Base-by-base conservation (phyloP, 2,329 filamentous ascomycete genomes). In the Sarocladiaceae sp. region DNA sequence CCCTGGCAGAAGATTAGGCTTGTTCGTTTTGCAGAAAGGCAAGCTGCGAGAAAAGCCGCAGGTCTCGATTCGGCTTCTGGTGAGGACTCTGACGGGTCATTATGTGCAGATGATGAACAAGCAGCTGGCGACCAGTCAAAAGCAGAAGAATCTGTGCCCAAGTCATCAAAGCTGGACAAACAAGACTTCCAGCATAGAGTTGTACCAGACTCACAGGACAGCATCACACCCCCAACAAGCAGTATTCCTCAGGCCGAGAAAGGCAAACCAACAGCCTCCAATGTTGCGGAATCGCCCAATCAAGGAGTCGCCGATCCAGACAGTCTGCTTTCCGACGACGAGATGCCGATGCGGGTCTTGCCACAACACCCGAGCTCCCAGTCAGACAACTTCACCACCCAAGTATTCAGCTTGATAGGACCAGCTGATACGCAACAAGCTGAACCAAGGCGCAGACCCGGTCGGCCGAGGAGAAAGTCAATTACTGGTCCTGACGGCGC, bases 161-260 rank as follows among this genome's bases (percentile, higher is more conserved):
- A n/a, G 15, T 20, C 23, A 5, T 4, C 20, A 29, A 26, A 31
- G 26, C n/a, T n/a, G n/a, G n/a, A n/a, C n/a, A n/a, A n/a, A n/a
- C n/a, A n/a, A n/a, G n/a, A n/a, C n/a, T n/a, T n/a, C n/a, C n/a
- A n/a, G n/a, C n/a, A 33, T 11, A 31, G 28, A 17, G n/a, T 48
- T 20, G 17, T 48, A 5, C 44, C 44, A 17, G 44, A 48, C 15
- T 48, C 44, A 12, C 44, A 48, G 15, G 44, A 48, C 28, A 48
- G 44, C 17, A 15, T 31, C n/a, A 31, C 44, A 33, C 25, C 28
- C 4, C 44, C 44, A 20, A 22, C 25, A 10, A 48, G 25, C 26
- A 48, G 44, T 48, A 5, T 18, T 4, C 40, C 25, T n/a, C 12
- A n/a, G 26, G 23, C 40, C 23, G 22, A 4, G 11, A 7, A 29